A percentile compares a stretch with the other conserved stretches of the same genome.
Evolutionary conservation across 805 yeast genomes (phyloP).

Genomic region (Maudiozyma pseudohumilis): DNA sequence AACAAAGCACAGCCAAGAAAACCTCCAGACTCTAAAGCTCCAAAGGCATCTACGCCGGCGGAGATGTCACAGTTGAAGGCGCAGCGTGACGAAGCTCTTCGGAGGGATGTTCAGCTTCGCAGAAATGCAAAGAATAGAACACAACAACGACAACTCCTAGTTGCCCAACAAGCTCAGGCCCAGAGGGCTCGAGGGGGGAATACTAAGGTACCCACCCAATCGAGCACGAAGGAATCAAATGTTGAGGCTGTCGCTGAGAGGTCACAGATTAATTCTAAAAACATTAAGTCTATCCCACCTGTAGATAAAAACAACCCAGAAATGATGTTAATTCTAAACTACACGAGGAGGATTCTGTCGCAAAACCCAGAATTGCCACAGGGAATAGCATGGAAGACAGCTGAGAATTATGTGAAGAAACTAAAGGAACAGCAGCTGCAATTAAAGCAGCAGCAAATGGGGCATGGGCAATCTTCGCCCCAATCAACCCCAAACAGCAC

Average conservation of each 20-base stretch:
- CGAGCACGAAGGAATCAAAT: too few species aligned
- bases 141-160: constrained; percentile 21
- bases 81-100: constrained; percentile 78
- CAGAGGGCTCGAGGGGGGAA: constrained; percentile 4
- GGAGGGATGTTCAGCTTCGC: constrained; percentile 42
- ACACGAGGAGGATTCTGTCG: constrained; percentile 22
- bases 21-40: constrained; percentile 32
- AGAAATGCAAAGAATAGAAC: constrained; percentile 25
- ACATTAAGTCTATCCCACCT: background rate
- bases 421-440: constrained; percentile 19
- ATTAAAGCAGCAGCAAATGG: constrained; percentile 18
- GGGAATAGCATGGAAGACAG: constrained; percentile 28
- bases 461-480: constrained; percentile 28
- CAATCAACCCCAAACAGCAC: constrained; percentile 11
- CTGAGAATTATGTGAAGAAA: constrained; percentile 23
- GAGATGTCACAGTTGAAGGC: constrained; percentile 74
- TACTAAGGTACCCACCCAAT: background rate
- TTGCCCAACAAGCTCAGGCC: constrained; percentile 8
- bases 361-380: constrained; percentile 26
- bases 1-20: constrained; percentile 36
- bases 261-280: background rate
- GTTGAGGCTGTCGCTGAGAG: background rate
- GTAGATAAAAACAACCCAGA: constrained; percentile 17
- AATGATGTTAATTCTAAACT: constrained; percentile 24
- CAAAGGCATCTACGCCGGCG: constrained; percentile 66